These are phyloP conservation scores for Camellia oleifera DNA, from an alignment of 179 eudicot genomes.

Conservation along the genomic window DNA sequence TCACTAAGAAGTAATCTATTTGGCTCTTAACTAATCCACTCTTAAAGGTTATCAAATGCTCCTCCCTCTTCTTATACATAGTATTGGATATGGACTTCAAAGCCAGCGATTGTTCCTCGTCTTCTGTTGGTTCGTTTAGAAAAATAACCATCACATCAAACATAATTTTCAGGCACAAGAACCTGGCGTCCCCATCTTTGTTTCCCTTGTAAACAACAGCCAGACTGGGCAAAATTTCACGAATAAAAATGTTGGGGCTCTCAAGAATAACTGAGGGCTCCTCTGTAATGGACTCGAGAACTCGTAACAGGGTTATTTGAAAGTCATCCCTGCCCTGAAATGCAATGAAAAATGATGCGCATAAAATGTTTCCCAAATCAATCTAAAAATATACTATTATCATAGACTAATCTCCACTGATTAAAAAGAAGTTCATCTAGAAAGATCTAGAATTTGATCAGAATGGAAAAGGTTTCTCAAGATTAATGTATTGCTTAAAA, in stretches of 20 bases:
- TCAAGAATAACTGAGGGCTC: constrained; percentile 60
- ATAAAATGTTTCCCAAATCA: constrained; percentile 1
- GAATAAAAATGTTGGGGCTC: constrained; percentile 42
- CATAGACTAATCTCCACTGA: not conserved
- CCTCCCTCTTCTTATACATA: too few relatives aligned
- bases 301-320: constrained; percentile 76
- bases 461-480: not conserved
- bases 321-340: constrained; percentile 97
- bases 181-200: constrained; percentile 20
- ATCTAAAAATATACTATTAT: not conserved
- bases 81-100: constrained; percentile 60
- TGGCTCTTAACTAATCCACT: too few relatives aligned
- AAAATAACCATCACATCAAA: constrained; percentile 79
- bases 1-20: too few relatives aligned
- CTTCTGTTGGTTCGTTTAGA: constrained; percentile 54
- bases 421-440: too few relatives aligned
- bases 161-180: constrained; percentile 50
- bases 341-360: not conserved
- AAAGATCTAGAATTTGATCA: not conserved
- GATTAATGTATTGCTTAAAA: not conserved
- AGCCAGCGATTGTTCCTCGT: constrained; percentile 37
- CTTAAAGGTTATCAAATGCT: too few relatives aligned
- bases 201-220: constrained; percentile 78
- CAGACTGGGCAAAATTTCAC: constrained; percentile 81
- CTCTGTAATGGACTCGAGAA: constrained; percentile 75